Evolutionary conservation across 148 eudicot genomes (phyloP).

Genomic region (Arbutus unedo): DNA sequence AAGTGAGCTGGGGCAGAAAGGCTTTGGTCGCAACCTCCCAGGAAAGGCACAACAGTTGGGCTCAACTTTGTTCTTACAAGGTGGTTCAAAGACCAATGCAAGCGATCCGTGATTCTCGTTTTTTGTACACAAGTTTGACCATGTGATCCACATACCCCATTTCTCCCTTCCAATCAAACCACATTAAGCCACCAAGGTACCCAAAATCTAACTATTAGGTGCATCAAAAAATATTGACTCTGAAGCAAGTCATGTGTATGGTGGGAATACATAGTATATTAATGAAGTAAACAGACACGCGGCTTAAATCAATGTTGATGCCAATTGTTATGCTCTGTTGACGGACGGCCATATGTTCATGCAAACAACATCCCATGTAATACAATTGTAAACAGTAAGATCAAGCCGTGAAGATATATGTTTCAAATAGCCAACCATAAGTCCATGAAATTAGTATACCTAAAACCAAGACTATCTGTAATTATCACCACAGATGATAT

Average conservation of each 20-base stretch:
- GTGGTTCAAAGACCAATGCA: constrained; percentile 1
- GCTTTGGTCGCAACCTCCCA: neutral
- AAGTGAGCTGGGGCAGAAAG: neutral
- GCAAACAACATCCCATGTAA: neutral
- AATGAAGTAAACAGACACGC: neutral
- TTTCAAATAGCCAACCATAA: neutral
- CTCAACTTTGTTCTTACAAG: constrained; percentile 2
- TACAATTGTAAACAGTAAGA: neutral
- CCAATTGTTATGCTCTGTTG: neutral
- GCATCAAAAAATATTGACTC: neutral
- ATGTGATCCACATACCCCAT: neutral
- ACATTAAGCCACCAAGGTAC: neutral
- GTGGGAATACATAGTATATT: too few relatives aligned
- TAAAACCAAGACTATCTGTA: neutral
- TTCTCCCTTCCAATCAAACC: neutral
- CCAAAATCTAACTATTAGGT: neutral
- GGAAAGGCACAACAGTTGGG: neutral
- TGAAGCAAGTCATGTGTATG: neutral
- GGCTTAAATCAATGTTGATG: neutral
- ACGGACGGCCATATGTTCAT: neutral
- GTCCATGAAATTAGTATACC: neutral
- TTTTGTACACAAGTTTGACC: neutral
- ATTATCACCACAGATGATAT: neutral
- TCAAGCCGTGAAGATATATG: neutral
- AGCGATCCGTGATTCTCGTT: neutral